Conservation (phyloP, 176 grass and related monocot genomes). For the Triticum monococcum region DNA sequence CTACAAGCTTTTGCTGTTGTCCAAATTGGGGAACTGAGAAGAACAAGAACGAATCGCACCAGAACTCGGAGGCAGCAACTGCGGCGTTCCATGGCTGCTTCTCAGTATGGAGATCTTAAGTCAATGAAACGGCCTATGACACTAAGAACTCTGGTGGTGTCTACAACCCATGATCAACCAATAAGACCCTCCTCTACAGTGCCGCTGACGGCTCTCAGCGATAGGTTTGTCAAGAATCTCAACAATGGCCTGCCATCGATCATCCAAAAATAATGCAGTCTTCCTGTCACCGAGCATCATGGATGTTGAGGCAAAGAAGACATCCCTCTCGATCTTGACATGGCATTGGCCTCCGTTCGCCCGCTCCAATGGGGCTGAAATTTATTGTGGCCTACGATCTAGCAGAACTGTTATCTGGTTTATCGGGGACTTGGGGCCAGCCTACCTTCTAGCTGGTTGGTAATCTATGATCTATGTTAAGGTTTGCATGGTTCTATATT, state of each 20-base stretch:
- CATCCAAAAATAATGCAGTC: not conserved
- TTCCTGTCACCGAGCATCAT: not conserved
- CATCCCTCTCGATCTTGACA: not conserved
- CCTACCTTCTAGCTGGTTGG: not conserved
- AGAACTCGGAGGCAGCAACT: not conserved
- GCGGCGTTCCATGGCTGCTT: not conserved
- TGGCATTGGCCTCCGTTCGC: not conserved
- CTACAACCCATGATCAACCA: not conserved
- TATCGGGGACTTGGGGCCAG: not conserved
- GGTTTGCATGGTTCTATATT: constrained; percentile 8
- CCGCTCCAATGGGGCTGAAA: not conserved
- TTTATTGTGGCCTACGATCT: not conserved
- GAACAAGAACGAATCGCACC: not conserved
- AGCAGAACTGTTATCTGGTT: not conserved
- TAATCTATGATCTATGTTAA: not conserved
- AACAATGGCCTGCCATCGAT: not conserved
- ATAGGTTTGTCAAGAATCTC: not conserved
- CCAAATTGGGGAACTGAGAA: not conserved
- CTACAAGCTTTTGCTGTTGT: not conserved
- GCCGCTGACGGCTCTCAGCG: not conserved
- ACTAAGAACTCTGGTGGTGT: not conserved
- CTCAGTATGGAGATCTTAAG: not conserved
- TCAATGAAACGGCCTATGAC: not conserved
- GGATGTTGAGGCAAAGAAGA: not conserved
- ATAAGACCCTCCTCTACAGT: not conserved